Evolutionary conservation across 2,329 filamentous ascomycete species (phyloP), one percentile per base, ranked within the genome.

Genomic region (Byssothecium circinans): DNA sequence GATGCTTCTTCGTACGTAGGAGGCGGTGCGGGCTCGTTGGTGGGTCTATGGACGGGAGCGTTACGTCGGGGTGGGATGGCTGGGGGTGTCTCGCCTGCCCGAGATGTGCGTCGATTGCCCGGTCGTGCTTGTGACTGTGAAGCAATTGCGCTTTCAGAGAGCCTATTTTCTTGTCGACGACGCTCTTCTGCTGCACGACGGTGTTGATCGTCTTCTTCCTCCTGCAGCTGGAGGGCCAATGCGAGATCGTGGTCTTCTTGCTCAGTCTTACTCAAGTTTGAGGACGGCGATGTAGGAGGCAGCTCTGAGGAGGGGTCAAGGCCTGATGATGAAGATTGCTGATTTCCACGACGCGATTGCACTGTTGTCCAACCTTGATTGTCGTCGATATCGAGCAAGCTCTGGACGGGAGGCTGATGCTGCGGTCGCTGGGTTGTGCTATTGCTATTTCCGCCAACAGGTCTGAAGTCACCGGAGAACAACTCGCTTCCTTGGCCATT

Each of bases 181-280:
- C 85, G 81, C 8, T 81, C 82, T 40, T 84, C 80, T 41, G 83
- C 44, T n/a, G 67, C 72, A 45, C 70, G 74, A n/a, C 82, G 81
- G 54, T 91, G 83, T 12, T 84, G 81, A 61, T 90, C 85, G 54
- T 96, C 90, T 69, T 97, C 92, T 67, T 96, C 91, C 62, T 97
- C 94, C 67, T 97, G 92, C 1, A 96, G 80, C 65, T 97, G 94
- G 6, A 99, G 78, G 0, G 92, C 91, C 2, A 97, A 79, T 0
- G 94, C 94, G 23, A 96, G 74, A 51, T 94, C 89, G 43, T 81
- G 85, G 50, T 91, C 84, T 61, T 96, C 91, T 72, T 96, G 77
- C 84, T 75, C 95, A 81, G 72, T 86, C 78, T 54, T 78, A 72
- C 53, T 74, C 70, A 15, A 52, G 15, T 58, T 59, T 6, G 53